Conservation (phyloP, 2,329 filamentous ascomycete genomes). For the Waltergamsia citrina region DNA sequence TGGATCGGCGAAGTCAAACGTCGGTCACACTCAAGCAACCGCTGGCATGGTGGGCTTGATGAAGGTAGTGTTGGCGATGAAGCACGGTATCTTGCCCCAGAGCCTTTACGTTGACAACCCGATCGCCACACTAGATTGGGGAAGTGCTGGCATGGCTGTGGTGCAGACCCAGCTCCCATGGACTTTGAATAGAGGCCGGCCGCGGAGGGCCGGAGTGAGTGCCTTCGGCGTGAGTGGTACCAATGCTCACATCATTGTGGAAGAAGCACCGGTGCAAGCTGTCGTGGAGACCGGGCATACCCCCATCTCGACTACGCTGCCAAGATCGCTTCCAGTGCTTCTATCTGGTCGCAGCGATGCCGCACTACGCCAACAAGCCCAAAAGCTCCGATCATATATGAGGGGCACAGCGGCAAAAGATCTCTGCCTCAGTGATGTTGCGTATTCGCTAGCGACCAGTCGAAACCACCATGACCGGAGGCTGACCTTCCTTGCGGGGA, state of each 20-base stretch:
- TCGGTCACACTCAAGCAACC: slow-evolving; percentile 12
- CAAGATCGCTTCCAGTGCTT: slow-evolving; percentile 5
- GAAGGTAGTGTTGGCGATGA: slow-evolving; percentile 17
- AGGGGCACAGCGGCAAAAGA: slow-evolving; percentile 10
- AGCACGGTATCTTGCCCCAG: slow-evolving; percentile 19
- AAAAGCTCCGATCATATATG: slow-evolving; percentile 18
- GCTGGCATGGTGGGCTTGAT: slow-evolving; percentile 18
- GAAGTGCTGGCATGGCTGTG: slow-evolving; percentile 6
- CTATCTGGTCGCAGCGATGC: slow-evolving; percentile 8
- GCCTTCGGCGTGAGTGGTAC: slow-evolving; percentile 32
- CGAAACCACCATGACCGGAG: slow-evolving; percentile 1
- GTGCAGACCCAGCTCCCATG: slow-evolving; percentile 5
- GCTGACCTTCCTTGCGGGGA: slow-evolving; percentile 2
- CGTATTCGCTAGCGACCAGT: slow-evolving; percentile 1
- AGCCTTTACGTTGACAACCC: slow-evolving; percentile 3
- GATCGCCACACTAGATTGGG: slow-evolving; percentile 7
- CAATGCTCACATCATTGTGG: slow-evolving; percentile 29
- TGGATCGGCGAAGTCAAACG: slow-evolving; percentile 6
- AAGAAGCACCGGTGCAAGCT: slow-evolving; percentile 19
- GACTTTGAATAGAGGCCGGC: background rate
- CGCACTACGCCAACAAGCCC: slow-evolving; percentile 7
- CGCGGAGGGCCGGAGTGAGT: slow-evolving; percentile 11
- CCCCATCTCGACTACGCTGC: slow-evolving; percentile 2
- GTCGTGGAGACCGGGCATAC: slow-evolving; percentile 5
- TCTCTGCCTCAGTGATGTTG: slow-evolving; percentile 7